Conservation (phyloP, 257 asterid genomes). For the Nicotiana attenuata region DNA sequence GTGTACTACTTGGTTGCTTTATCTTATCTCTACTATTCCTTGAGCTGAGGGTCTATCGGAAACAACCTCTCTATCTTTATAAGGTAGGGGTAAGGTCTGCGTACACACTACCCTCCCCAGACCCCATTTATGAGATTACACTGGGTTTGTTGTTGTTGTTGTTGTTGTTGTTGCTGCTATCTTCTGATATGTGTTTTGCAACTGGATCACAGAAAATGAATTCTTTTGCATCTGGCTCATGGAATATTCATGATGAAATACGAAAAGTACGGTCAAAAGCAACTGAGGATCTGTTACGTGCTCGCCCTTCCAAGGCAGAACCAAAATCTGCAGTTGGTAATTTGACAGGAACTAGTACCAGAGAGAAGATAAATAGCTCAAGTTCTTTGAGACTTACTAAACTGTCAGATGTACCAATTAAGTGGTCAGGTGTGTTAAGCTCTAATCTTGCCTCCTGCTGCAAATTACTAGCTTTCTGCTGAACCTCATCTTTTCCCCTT, state of each 20-base stretch:
- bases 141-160: too few relatives aligned
- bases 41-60: too few relatives aligned
- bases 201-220: conserved; percentile 46
- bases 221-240: conserved; percentile 68
- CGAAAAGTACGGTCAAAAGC: conserved; percentile 75
- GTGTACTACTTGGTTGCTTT: too few relatives aligned
- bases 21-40: too few relatives aligned
- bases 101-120: too few relatives aligned
- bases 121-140: too few relatives aligned
- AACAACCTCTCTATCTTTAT: too few relatives aligned
- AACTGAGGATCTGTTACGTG: conserved; percentile 60
- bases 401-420: conserved; percentile 28
- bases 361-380: conserved; percentile 27
- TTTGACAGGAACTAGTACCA: conserved; percentile 18
- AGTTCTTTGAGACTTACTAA: conserved; percentile 21
- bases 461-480: not conserved
- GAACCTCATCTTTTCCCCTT: conserved; percentile 9
- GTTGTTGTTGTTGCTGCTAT: not conserved
- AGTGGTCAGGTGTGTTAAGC: conserved; percentile 32
- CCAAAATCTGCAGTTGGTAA: conserved; percentile 29
- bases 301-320: conserved; percentile 33
- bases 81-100: too few relatives aligned
- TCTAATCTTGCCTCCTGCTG: conserved; percentile 18
- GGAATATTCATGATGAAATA: conserved; percentile 82
- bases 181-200: conserved; percentile 15